phyloP scores from a whole-genome alignment of 83 land plant genomes.

The Picea abies region DNA sequence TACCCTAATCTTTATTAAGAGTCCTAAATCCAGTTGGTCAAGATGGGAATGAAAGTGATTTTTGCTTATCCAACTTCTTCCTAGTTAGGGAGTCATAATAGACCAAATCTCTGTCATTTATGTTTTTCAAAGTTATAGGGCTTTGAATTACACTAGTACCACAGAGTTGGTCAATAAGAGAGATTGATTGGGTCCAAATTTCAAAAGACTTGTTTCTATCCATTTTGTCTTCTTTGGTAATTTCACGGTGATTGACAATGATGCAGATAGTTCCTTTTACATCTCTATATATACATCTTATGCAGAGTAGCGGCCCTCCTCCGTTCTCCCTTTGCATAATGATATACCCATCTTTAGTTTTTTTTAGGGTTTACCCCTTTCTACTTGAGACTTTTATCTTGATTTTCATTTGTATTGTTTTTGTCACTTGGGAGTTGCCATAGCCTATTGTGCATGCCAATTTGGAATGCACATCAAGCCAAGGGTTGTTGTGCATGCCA shows the following conservation, averaged over 20 bases:
- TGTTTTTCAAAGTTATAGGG: neutral
- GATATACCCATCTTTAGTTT: slow-evolving; percentile 28
- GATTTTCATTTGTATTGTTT: too few relatives aligned
- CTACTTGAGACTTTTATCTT: too few relatives aligned
- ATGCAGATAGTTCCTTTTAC: too few relatives aligned
- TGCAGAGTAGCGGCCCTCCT: too few relatives aligned
- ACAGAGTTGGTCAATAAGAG: slow-evolving; percentile 13
- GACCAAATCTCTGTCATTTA: neutral
- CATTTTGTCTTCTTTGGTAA: slow-evolving; percentile 71
- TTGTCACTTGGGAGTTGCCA: too few relatives aligned
- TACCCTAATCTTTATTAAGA: neutral
- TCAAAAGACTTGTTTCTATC: slow-evolving; percentile 75
- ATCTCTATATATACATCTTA: too few relatives aligned
- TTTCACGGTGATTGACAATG: neutral
- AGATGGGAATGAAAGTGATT: slow-evolving; percentile 4
- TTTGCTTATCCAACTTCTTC: slow-evolving; percentile 6
- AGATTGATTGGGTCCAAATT: slow-evolving; percentile 47
- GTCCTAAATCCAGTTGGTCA: neutral
- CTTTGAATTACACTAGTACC: slow-evolving; percentile 13
- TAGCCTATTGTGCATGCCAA: too few relatives aligned
- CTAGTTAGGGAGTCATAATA: neutral
- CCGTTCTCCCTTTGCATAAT: too few relatives aligned
- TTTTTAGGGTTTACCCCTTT: slow-evolving; percentile 19
- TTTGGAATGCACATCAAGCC: too few relatives aligned
- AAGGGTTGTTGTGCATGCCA: too few relatives aligned